These are phyloP conservation scores for Dryas octopetala DNA, from an alignment of 306 rosid genomes.

Conservation along the genomic window DNA sequence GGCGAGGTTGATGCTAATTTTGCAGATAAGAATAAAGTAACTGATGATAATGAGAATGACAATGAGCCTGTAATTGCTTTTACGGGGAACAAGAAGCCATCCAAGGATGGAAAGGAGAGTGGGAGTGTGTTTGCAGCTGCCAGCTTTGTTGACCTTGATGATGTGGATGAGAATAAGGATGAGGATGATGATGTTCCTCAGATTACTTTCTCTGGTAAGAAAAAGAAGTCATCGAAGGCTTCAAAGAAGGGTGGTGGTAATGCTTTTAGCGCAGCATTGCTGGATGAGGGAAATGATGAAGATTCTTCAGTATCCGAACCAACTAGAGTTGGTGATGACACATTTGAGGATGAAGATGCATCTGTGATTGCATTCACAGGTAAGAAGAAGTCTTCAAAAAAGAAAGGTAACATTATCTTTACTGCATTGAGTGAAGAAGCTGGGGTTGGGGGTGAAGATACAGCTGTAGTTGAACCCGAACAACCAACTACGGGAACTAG, in stretches of 20 bases:
- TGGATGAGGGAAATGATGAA: constrained; percentile 49
- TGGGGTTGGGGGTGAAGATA: constrained; percentile 37
- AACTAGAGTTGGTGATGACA: constrained; percentile 36
- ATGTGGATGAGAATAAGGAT: constrained; percentile 45
- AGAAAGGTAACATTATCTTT: constrained; percentile 48
- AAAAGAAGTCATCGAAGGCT: constrained; percentile 76
- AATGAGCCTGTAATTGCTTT: constrained; percentile 56
- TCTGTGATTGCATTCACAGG: constrained; percentile 64
- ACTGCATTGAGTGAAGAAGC: constrained; percentile 43
- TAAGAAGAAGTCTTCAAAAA: constrained; percentile 85
- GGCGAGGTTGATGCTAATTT: constrained; percentile 45
- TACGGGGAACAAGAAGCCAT: constrained; percentile 75
- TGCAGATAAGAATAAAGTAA: constrained; percentile 24
- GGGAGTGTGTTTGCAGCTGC: constrained; percentile 40
- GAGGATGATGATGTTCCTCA: constrained; percentile 57
- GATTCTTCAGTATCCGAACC: constrained; percentile 41
- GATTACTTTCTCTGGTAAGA: constrained; percentile 75
- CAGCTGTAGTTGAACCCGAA: constrained; percentile 44
- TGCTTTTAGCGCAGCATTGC: constrained; percentile 35
- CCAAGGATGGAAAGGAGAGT: constrained; percentile 56
- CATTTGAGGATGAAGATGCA: constrained; percentile 48
- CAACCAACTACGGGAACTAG: constrained; percentile 35
- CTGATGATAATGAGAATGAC: constrained; percentile 43
- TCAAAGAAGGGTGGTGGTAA: constrained; percentile 51
- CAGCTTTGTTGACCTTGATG: constrained; percentile 45